phyloP scores from a whole-genome alignment of 2,329 filamentous ascomycete species.

The Xylariaceae sp. region DNA sequence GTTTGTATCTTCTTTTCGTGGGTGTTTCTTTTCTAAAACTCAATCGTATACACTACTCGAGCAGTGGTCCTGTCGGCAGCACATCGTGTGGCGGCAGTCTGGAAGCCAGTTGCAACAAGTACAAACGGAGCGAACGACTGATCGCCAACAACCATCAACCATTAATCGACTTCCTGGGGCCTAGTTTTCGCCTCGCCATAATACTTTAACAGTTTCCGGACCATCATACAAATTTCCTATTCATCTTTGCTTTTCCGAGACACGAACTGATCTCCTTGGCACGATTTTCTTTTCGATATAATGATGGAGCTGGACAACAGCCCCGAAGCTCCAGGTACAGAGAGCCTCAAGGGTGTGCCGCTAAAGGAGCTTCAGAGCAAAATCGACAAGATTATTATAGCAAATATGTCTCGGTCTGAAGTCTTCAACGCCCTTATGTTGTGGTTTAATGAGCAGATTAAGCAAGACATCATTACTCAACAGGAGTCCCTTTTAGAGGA shows the following conservation, averaged over 20 bases:
- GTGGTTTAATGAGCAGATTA: slow-evolving; percentile 40
- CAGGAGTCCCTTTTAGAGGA: slow-evolving; percentile 24
- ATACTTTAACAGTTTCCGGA: too few species aligned
- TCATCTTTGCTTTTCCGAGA: not conserved
- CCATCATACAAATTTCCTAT: not conserved
- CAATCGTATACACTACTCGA: not conserved
- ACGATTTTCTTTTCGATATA: not conserved
- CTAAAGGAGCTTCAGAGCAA: slow-evolving; percentile 26
- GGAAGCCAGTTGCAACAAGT: not conserved
- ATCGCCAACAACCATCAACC: not conserved
- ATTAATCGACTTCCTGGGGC: not conserved
- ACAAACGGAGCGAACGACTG: not conserved
- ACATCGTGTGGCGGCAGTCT: not conserved
- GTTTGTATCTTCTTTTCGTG: not conserved
- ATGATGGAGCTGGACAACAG: slow-evolving; percentile 31
- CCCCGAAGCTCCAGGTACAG: slow-evolving; percentile 12
- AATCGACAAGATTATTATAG: slow-evolving; percentile 10
- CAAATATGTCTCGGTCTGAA: slow-evolving; percentile 15
- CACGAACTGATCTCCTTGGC: not conserved
- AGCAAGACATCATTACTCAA: slow-evolving; percentile 32
- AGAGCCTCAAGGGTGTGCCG: slow-evolving; percentile 21
- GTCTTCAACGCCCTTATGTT: slow-evolving; percentile 32
- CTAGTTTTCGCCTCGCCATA: not conserved
- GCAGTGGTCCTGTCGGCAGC: not conserved
- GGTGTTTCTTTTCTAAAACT: not conserved